Evolutionary conservation across 208 protist species (phyloP).

Genomic region (Leishmania mexicana): DNA sequence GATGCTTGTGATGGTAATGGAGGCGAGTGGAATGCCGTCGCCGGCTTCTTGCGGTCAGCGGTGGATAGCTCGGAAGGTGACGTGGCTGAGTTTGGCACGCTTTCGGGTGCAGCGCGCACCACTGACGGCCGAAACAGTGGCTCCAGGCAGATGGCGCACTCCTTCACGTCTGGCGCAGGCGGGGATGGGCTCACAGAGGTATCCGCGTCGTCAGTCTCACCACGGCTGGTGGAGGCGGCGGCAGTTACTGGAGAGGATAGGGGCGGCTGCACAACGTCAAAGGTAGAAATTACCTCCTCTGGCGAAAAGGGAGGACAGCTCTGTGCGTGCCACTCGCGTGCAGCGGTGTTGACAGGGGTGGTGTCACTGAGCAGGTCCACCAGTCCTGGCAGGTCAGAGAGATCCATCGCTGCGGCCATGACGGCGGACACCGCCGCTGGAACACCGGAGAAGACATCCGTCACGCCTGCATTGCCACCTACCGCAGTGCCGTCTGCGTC

Average conservation of each 20-base stretch:
- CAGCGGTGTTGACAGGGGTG: slow-evolving; percentile 1
- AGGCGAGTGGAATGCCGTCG: not conserved
- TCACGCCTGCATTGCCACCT: not conserved
- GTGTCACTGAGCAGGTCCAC: slow-evolving; percentile 4
- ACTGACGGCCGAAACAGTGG: slow-evolving; percentile 1
- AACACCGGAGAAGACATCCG: not conserved
- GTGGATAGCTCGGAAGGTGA: not conserved
- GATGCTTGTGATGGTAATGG: not conserved
- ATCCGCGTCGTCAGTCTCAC: not conserved
- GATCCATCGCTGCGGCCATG: not conserved
- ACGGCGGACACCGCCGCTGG: slow-evolving; percentile 7
- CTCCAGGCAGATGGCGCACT: slow-evolving; percentile 24
- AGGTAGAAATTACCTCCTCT: slow-evolving; percentile 16
- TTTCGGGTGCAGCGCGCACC: not conserved
- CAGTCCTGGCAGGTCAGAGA: not conserved
- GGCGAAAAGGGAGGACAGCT: slow-evolving; percentile 12
- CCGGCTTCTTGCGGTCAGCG: not conserved
- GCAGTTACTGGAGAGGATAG: not conserved
- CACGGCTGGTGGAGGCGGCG: not conserved
- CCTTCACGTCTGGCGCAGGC: not conserved
- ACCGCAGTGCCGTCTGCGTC: not conserved
- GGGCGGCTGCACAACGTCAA: not conserved
- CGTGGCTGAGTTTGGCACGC: not conserved
- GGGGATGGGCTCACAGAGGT: not conserved
- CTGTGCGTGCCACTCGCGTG: slow-evolving; percentile 12